phyloP scores from a whole-genome alignment of 2,329 filamentous ascomycete species.

The Alternaria infectoria region DNA sequence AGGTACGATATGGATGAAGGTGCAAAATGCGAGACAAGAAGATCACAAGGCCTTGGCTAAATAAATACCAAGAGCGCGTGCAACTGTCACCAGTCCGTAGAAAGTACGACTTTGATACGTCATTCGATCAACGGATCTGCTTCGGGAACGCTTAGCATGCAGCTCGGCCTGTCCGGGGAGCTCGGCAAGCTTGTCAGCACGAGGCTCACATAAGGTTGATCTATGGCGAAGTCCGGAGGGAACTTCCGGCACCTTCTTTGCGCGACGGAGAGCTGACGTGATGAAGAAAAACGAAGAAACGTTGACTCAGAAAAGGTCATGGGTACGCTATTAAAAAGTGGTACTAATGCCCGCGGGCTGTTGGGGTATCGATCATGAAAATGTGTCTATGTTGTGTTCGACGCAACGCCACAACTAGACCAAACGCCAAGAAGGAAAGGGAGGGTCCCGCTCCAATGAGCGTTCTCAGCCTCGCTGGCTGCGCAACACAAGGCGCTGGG shows the following conservation, averaged over 20 bases:
- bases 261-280: neutral
- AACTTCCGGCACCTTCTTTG: constrained; percentile 4
- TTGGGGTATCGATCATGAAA: neutral
- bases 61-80: constrained; percentile 31
- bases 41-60: constrained; percentile 17
- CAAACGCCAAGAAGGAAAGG: constrained; percentile 15
- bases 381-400: neutral
- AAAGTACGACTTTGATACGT: constrained; percentile 27
- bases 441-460: constrained; percentile 1
- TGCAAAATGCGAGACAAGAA: neutral
- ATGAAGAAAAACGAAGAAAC: neutral
- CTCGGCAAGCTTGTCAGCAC: constrained; percentile 31
- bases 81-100: constrained; percentile 27
- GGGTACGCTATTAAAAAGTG: neutral
- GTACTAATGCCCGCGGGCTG: neutral
- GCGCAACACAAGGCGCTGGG: constrained; percentile 16
- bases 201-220: constrained; percentile 18
- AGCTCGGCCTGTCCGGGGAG: constrained; percentile 26
- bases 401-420: neutral
- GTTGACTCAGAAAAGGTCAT: neutral
- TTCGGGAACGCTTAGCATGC: constrained; percentile 23
- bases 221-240: constrained; percentile 11
- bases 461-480: neutral
- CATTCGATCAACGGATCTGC: constrained; percentile 30
- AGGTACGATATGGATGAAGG: constrained; percentile 4